Base-by-base conservation (phyloP, 2,329 filamentous ascomycete genomes). In the Pseudocercospora crystallina region DNA sequence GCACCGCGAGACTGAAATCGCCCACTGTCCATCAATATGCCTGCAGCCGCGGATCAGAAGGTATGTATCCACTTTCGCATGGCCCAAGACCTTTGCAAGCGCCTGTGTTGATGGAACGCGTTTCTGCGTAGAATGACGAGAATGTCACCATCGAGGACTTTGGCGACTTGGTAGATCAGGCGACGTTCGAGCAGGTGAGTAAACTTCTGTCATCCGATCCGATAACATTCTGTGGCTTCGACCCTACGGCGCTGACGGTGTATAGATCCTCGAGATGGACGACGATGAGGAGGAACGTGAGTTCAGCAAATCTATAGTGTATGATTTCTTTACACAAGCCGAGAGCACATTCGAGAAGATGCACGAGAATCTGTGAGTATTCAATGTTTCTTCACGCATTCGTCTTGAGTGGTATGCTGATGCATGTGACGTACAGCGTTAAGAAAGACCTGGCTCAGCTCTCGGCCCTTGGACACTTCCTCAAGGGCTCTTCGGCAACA, bases 401-500 rank as follows among this genome's bases (percentile, higher is more conserved):
- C 20, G 20, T 26, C 7, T 26, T 26, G 20, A 26, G 3, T 7
- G 20, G 20, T 26, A 26, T 26, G 7, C 20, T 26, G 20, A 26
- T 26, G 20, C 20, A 26, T 26, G 20, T 26, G 20, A 26, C 20
- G 7, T 26, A 36, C 67, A 95, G 90, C 59, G 71, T 82, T 59
- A 70, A 80, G 2, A 79, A 81, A 65, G 78, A 96, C 53, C 82
- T 97, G 50, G 71, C 75, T n/a, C 76, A 84, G 59, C 82, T 97
- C 33, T 95, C 90, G 31, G 80, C 82, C 46, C 84, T 96, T 30
- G 94, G 94, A 36, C 94, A 99, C 74, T 99, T 96, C 75, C 80
- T 99, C 61, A 99, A 99, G 75, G 94, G 94, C 53, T 97, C 92
- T 5, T 96, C 92, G 8, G 92, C 94, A 34, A 96, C 94, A 3